Percentiles rank a stretch among this genome's conserved stretches.
These are phyloP conservation scores for Ascobolus immersus DNA, from an alignment of 495 filamentous ascomycete genomes.

Conservation along the genomic window DNA sequence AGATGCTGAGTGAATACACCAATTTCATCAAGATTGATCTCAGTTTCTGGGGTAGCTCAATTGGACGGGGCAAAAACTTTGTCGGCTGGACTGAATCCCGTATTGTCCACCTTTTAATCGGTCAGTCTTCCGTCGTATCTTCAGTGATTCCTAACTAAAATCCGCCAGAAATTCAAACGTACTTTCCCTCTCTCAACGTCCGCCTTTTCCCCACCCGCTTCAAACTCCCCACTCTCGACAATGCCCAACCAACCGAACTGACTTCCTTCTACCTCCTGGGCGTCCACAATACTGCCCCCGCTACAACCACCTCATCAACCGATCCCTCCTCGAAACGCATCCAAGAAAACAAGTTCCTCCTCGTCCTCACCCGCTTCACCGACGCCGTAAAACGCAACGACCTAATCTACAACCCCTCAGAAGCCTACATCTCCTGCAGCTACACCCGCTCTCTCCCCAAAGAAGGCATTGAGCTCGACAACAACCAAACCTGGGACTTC, in stretches of 20 bases:
- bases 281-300: slow-evolving; percentile 17
- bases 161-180: slow-evolving; percentile 22
- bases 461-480: too few relatives aligned
- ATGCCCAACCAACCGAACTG: slow-evolving; percentile 6
- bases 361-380: too few relatives aligned
- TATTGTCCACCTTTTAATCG: slow-evolving; percentile 24
- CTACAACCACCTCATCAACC: too few relatives aligned
- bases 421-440: too few relatives aligned
- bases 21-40: slow-evolving; percentile 28
- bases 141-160: slow-evolving; percentile 5
- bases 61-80: slow-evolving; percentile 21
- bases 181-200: slow-evolving; percentile 21
- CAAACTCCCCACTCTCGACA: slow-evolving; percentile 10
- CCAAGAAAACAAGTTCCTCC: too few relatives aligned
- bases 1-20: slow-evolving; percentile 23
- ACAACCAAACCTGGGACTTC: too few relatives aligned
- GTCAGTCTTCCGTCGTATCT: slow-evolving; percentile 11
- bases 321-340: too few relatives aligned
- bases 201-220: slow-evolving; percentile 35
- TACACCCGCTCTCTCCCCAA: too few relatives aligned
- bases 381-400: too few relatives aligned
- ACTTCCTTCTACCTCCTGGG: slow-evolving; percentile 32
- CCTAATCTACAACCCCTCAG: too few relatives aligned
- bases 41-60: slow-evolving; percentile 29
- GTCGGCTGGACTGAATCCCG: slow-evolving; percentile 31